Percentiles rank a stretch among this genome's conserved stretches.
phyloP scores from a whole-genome alignment of 2,329 filamentous ascomycete species.

The Alternaria dauci region DNA sequence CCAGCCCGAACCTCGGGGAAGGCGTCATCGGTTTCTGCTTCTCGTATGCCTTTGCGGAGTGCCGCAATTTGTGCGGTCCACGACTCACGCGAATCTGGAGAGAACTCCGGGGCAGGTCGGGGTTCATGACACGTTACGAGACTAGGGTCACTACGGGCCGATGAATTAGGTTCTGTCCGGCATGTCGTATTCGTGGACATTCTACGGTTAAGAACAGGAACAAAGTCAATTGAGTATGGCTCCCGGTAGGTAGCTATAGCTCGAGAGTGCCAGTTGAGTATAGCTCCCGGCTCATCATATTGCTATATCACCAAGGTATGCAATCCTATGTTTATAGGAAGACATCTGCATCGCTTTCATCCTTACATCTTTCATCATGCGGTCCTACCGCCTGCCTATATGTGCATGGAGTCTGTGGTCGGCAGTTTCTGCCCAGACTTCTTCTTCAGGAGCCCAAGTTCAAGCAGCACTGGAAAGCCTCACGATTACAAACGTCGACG shows the following conservation, averaged over 20 bases:
- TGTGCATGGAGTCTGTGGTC: constrained; percentile 16
- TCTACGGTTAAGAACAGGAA: neutral
- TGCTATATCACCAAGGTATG: constrained; percentile 7
- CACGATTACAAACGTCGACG: constrained; percentile 44
- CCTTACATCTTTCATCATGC: constrained; percentile 14
- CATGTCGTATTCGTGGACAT: constrained; percentile 19
- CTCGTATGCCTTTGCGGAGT: neutral
- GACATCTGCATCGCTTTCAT: neutral
- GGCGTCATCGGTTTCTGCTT: constrained; percentile 5
- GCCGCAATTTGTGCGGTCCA: neutral
- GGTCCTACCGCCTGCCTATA: constrained; percentile 8
- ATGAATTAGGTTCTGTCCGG: neutral
- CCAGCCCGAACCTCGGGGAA: constrained; percentile 3
- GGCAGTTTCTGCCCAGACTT: constrained; percentile 9
- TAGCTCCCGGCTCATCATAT: neutral
- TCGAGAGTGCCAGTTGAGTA: neutral
- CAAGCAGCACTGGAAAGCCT: constrained; percentile 25
- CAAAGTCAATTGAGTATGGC: constrained; percentile 1
- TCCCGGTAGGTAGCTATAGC: neutral
- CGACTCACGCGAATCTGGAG: neutral
- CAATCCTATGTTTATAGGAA: neutral
- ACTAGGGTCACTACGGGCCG: neutral
- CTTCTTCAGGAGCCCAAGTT: constrained; percentile 2
- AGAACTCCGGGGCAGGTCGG: constrained; percentile 1
- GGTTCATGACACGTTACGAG: neutral